Evolutionary conservation across 106 monocot genomes (phyloP), one percentile per base, ranked within the genome.

Genomic region (Apostasia shenzhenica): DNA sequence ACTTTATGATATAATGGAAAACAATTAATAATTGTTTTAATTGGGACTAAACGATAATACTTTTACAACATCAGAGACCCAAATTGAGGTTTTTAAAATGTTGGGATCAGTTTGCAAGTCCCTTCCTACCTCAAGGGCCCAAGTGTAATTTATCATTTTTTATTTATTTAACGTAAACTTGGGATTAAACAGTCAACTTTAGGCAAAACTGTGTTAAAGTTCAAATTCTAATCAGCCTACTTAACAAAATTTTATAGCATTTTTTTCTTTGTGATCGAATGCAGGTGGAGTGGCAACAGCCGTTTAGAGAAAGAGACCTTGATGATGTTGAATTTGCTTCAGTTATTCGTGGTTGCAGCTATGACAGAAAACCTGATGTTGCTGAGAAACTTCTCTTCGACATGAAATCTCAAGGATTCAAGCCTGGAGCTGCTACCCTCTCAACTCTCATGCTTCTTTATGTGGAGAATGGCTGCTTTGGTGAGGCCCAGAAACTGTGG

Each of bases 401-500:
- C 44, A 54, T 72, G 56, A 68, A 76, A 45, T 50, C 50, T 54
- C 55, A 63, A 62, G 73, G 73, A 6, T 53, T 68, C 45, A 3
- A 48, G 45, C 60, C 44, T 63, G 70, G 48, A 12, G 66, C 52
- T 54, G 69, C 42, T 13, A 49, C 52, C 41, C 67, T 73, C 14
- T 70, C 80, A 26, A 55, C 71, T 47, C 69, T 88, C 65, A 74
- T 93, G 88, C 59, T 93, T 57, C 47, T 51, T 6, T 81, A 61
- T 54, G 85, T 79, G 0, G 61, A 83, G 26, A 79, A 77, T 58
- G 85, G 81, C 46, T 53, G 73, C 48, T 81, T 88, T 14, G 10
- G 41, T 3, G 69, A 84, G 70, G 86, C 88, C 14, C 79, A 73
- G 63, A 69, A 79, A 37, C 47, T 97, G 14, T 97, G 97, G 92